Evolutionary conservation across 2,329 filamentous ascomycete genomes (phyloP).

Genomic region (Chaetomium globosum): DNA sequence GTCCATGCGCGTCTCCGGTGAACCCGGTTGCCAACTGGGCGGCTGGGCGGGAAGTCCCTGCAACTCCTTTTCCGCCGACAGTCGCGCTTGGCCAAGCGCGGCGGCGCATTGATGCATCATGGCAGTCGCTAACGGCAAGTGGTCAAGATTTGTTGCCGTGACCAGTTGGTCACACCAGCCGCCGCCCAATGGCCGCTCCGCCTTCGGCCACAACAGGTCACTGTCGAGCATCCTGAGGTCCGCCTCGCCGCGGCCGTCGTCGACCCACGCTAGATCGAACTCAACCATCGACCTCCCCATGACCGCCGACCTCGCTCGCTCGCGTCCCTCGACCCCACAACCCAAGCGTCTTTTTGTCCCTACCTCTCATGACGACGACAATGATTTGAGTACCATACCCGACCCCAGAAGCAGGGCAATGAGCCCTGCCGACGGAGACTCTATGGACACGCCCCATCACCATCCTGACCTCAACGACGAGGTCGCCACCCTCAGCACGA

Average conservation of each 20-base stretch:
- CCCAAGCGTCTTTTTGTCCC: slow-evolving; percentile 29
- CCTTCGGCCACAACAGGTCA: slow-evolving; percentile 55
- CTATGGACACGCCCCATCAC: slow-evolving; percentile 42
- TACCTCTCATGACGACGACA: slow-evolving; percentile 52
- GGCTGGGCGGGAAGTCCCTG: not conserved
- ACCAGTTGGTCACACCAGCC: slow-evolving; percentile 37
- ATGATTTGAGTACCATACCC: slow-evolving; percentile 70
- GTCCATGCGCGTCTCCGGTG: not conserved
- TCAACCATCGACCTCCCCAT: slow-evolving; percentile 42
- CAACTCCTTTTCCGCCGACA: not conserved
- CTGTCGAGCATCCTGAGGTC: slow-evolving; percentile 56
- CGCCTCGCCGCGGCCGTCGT: slow-evolving; percentile 47
- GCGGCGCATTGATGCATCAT: slow-evolving; percentile 25
- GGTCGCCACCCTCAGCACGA: slow-evolving; percentile 87
- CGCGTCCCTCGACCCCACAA: slow-evolving; percentile 31
- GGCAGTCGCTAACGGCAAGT: slow-evolving; percentile 35
- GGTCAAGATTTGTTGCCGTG: slow-evolving; percentile 37
- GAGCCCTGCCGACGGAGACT: slow-evolving; percentile 48
- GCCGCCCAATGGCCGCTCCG: slow-evolving; percentile 28
- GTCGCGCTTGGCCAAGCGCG: slow-evolving; percentile 3
- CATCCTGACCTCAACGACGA: slow-evolving; percentile 67
- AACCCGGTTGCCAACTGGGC: not conserved
- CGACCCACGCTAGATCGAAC: slow-evolving; percentile 44
- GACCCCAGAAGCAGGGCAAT: slow-evolving; percentile 61
- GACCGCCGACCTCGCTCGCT: slow-evolving; percentile 27